Conservation (phyloP, 305 asterid genomes). For the Fraxinus albicans region DNA sequence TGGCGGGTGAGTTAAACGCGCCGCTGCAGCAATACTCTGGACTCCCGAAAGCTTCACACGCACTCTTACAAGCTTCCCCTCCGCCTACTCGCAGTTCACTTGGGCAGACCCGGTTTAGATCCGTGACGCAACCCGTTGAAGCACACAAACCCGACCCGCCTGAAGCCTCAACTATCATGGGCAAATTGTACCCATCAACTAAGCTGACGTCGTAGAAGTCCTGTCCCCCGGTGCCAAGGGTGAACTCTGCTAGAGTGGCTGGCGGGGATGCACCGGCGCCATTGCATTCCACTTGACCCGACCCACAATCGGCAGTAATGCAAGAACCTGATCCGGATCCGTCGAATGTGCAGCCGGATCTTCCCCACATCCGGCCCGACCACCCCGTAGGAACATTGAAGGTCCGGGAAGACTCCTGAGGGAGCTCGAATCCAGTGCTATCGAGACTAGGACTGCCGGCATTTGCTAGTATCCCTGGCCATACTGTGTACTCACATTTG, state of each 20-base stretch:
- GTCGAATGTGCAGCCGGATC: slow-evolving; percentile 73
- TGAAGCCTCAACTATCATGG: slow-evolving; percentile 69
- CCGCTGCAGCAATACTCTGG: slow-evolving; percentile 94
- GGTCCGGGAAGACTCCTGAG: slow-evolving; percentile 55
- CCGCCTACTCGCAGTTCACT: slow-evolving; percentile 61
- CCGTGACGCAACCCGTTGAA: slow-evolving; percentile 88
- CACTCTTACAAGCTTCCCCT: slow-evolving; percentile 83
- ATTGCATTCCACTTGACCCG: slow-evolving; percentile 70
- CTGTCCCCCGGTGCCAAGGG: slow-evolving; percentile 64
- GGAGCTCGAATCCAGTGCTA: slow-evolving; percentile 85
- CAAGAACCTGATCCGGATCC: slow-evolving; percentile 59
- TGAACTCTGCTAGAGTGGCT: slow-evolving; percentile 86
- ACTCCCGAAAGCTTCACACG: slow-evolving; percentile 82
- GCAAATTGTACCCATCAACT: slow-evolving; percentile 87
- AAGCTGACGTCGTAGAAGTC: slow-evolving; percentile 91
- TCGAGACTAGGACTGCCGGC: slow-evolving; percentile 78
- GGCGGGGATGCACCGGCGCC: slow-evolving; percentile 95
- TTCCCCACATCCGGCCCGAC: slow-evolving; percentile 95
- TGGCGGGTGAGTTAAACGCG: slow-evolving; percentile 67
- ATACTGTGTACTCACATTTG: slow-evolving; percentile 79
- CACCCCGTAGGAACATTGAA: slow-evolving; percentile 80
- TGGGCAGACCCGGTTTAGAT: slow-evolving; percentile 81
- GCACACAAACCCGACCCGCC: slow-evolving; percentile 92
- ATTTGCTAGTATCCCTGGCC: slow-evolving; percentile 93
- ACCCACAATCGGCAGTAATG: slow-evolving; percentile 82